Evolutionary conservation across 306 rosid genomes (phyloP).

Genomic region (Pterocarpus macrocarpus): DNA sequence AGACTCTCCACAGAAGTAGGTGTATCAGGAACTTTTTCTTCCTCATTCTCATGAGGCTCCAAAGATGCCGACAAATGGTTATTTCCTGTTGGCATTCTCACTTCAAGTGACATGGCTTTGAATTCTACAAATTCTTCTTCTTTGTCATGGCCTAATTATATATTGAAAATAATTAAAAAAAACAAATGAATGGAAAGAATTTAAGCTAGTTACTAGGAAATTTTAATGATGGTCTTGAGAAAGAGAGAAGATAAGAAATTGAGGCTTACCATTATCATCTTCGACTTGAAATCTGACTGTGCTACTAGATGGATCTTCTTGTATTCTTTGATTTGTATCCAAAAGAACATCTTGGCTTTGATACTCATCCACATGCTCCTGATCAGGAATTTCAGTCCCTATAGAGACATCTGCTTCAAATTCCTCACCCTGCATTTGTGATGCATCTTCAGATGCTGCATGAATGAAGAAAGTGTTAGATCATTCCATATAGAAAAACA

Average conservation of each 20-base stretch:
- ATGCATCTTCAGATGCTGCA: conserved; percentile 67
- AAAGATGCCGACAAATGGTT: conserved; percentile 48
- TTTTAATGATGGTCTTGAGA: not conserved
- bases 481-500: conserved; percentile 22
- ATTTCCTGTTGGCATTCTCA: conserved; percentile 48
- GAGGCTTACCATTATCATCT: conserved; percentile 60
- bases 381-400: conserved; percentile 94
- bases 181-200: no score
- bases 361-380: conserved; percentile 68
- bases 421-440: conserved; percentile 63
- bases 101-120: conserved; percentile 60
- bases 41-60: conserved; percentile 71
- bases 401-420: conserved; percentile 79
- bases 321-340: conserved; percentile 45
- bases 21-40: conserved; percentile 80
- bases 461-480: conserved; percentile 25
- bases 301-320: conserved; percentile 68
- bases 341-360: conserved; percentile 56
- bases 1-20: conserved; percentile 76
- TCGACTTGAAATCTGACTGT: conserved; percentile 47
- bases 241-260: conserved; percentile 33
- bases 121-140: conserved; percentile 65
- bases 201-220: conserved; percentile 6
- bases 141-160: conserved; percentile 51
- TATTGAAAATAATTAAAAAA: conserved; percentile 2